Evolutionary conservation across 1,284 basidiomycete species (phyloP), one percentile per base, ranked within the genome.

Genomic region (Cutaneotrichosporon cutaneum): DNA sequence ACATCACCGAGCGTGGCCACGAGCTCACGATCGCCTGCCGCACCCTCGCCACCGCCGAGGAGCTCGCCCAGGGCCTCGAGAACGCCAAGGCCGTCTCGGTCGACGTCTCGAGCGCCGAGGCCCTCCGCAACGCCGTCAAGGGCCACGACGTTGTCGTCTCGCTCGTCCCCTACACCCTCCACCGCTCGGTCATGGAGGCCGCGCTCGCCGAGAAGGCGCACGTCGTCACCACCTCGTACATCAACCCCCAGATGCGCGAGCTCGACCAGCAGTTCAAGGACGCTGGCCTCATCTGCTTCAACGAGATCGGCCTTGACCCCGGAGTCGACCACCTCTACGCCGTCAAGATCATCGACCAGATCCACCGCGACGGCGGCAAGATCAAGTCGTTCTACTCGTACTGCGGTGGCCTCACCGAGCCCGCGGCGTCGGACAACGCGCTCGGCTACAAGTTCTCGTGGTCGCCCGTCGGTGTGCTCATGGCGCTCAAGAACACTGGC

Each of bases 381-480:
- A 85, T 98, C 82, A 95, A 92, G 81, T 84, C 90, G 73, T 99
- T 99, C 87, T 82, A 90, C 67, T 95, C 92, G 1, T 98, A 93
- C 86, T 99, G 96, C 72, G 94, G 95, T 79, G 96, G 95, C 63
- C 88, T 97, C 45, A 93, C 94, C 60, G 91, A 94, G 2, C 93
- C 94, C 18, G 87, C 65, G 42, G 76, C 89, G 70, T 87, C 92
- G 16, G 87, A 88, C 75, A 99, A 98, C 83, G 94, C 96, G 9
- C 88, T 99, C 64, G 95, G 96, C 32, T 99, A 98, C 88, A 98
- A 98, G 81, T 98, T 99, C 84, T 96, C 93, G 39, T 99, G 96
- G 96, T 96, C 94, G 2, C 92, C 94, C 32, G 90, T 93, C 53
- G 96, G 95, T 63, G 94, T 96, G 53, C 87, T 99, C 57, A 88